Conservation (phyloP, 2,329 filamentous ascomycete genomes). For the Pestalotiopsis sp. region DNA sequence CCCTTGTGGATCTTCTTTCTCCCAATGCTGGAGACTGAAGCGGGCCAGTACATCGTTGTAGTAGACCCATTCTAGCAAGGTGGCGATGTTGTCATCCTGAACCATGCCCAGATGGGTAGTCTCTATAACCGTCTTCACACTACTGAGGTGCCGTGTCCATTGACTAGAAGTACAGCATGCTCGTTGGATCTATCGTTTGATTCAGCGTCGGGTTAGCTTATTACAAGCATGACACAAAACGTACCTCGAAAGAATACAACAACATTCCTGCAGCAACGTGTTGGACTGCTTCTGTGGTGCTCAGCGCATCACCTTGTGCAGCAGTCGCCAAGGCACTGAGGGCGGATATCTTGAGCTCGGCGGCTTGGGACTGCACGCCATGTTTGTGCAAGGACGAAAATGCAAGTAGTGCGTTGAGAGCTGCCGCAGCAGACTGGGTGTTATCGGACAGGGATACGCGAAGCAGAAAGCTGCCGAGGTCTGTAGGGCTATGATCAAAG, state of each 20-base stretch:
- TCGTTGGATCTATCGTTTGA: constrained; percentile 13
- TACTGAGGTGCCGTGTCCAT: constrained; percentile 20
- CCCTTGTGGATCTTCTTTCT: constrained; percentile 14
- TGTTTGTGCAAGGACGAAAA: constrained; percentile 24
- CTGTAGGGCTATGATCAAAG: constrained; percentile 21
- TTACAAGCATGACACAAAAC: too few relatives aligned
- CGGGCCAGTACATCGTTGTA: constrained; percentile 32
- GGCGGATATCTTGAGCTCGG: constrained; percentile 25
- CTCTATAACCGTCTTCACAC: constrained; percentile 24
- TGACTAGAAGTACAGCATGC: constrained; percentile 21
- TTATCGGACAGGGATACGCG: constrained; percentile 20
- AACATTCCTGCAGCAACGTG: constrained; percentile 30
- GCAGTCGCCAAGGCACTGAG: constrained; percentile 18
- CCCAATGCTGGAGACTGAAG: constrained; percentile 30
- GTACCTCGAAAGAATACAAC: constrained; percentile 27
- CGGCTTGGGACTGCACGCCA: constrained; percentile 20
- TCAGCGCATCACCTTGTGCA: constrained; percentile 9
- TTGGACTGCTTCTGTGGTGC: constrained; percentile 22
- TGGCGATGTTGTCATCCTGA: constrained; percentile 17
- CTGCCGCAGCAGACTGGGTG: constrained; percentile 18
- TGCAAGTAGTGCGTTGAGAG: constrained; percentile 23
- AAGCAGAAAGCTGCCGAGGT: constrained; percentile 23
- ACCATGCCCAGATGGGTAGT: constrained; percentile 12
- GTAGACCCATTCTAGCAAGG: constrained; percentile 30
- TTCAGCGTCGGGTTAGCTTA: too few relatives aligned